These are phyloP conservation scores for Lyophyllum shimeji DNA, from an alignment of 768 basidiomycete species.

Conservation along the genomic window DNA sequence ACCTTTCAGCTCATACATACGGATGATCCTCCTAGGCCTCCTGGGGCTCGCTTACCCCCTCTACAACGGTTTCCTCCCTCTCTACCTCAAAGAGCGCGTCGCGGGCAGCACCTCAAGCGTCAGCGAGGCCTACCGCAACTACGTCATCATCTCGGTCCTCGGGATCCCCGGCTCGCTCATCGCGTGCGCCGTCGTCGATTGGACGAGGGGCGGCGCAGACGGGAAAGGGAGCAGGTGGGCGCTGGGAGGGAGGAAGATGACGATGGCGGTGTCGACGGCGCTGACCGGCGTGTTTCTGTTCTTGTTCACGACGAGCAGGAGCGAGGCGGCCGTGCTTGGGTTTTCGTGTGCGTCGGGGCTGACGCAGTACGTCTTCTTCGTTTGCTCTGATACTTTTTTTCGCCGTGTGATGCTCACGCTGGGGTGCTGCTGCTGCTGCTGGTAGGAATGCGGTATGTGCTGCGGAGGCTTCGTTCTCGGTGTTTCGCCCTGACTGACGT, in stretches of 20 bases:
- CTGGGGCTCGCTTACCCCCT: conserved; percentile 57
- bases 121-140: conserved; percentile 43
- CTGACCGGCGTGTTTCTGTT: conserved; percentile 49
- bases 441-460: conserved; percentile 38
- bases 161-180: conserved; percentile 49
- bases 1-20: no score
- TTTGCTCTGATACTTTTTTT: no score
- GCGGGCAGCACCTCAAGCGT: conserved; percentile 23
- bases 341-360: conserved; percentile 44
- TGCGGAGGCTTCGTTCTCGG: no score
- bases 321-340: conserved; percentile 38
- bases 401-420: no score
- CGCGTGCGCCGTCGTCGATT: conserved; percentile 45
- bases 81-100: conserved; percentile 40
- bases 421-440: no score
- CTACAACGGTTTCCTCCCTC: conserved; percentile 50
- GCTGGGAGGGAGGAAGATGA: conserved; percentile 45
- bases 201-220: no score
- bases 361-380: conserved; percentile 38
- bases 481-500: no score
- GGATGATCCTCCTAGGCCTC: conserved; percentile 29
- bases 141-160: conserved; percentile 47
- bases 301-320: conserved; percentile 49
- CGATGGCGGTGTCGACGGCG: conserved; percentile 42
- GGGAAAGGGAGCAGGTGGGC: conserved; percentile 27